phyloP scores from a whole-genome alignment of 2,329 filamentous ascomycete species.

The Ilyonectria destructans region DNA sequence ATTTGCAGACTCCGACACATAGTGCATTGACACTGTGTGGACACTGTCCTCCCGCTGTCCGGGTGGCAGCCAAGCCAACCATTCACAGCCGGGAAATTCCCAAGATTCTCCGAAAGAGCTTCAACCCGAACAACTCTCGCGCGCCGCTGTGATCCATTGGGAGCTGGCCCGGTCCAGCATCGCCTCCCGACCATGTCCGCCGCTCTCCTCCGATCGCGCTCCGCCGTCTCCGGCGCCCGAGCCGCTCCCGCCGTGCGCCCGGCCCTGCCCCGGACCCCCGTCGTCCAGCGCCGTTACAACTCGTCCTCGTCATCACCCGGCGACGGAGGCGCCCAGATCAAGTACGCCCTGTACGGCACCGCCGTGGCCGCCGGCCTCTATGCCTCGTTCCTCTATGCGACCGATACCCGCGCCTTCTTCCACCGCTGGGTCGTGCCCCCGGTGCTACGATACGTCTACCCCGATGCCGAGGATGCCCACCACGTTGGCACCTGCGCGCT shows the following conservation, averaged over 20 bases:
- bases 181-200: slow-evolving; percentile 47
- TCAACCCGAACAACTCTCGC: slow-evolving; percentile 47
- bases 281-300: slow-evolving; percentile 51
- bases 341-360: slow-evolving; percentile 59
- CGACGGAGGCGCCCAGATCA: slow-evolving; percentile 50
- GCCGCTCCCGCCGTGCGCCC: slow-evolving; percentile 40
- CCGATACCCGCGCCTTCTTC: slow-evolving; percentile 80
- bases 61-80: slow-evolving; percentile 28
- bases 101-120: slow-evolving; percentile 41
- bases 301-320: slow-evolving; percentile 54
- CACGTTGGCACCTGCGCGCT: slow-evolving; percentile 81
- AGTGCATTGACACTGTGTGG: slow-evolving; percentile 41
- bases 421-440: slow-evolving; percentile 80
- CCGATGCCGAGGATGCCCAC: slow-evolving; percentile 94
- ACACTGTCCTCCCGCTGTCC: slow-evolving; percentile 41
- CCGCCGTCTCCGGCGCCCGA: slow-evolving; percentile 39
- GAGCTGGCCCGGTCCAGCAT: slow-evolving; percentile 50
- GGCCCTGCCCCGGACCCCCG: slow-evolving; percentile 38
- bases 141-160: slow-evolving; percentile 49
- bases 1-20: slow-evolving; percentile 27
- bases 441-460: slow-evolving; percentile 75
- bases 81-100: slow-evolving; percentile 46
- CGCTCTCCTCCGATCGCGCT: slow-evolving; percentile 46
- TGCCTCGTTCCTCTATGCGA: slow-evolving; percentile 77
- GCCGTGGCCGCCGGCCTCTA: slow-evolving; percentile 60